Conservation (phyloP, 225 moss, liverwort and hornwort genomes). For the Climacium dendroides region DNA sequence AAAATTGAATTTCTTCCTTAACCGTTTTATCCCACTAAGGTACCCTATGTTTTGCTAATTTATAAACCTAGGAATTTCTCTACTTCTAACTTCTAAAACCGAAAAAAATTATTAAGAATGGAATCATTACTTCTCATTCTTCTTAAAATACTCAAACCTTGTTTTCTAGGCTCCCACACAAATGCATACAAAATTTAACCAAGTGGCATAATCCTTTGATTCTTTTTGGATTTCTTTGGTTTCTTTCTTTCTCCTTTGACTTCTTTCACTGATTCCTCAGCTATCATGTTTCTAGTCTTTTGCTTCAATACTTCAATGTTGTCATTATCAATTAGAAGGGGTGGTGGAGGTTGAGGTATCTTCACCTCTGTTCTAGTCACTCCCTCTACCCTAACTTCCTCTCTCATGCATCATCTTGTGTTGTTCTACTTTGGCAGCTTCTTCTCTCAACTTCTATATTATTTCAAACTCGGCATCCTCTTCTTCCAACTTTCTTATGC, state of each 20-base stretch:
- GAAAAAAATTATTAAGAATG: too few relatives aligned
- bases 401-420: not conserved
- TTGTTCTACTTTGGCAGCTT: not conserved
- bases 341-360: not conserved
- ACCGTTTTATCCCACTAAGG: too few relatives aligned
- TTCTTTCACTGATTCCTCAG: not conserved
- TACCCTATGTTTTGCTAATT: too few relatives aligned
- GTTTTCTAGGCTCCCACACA: too few relatives aligned
- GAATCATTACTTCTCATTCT: too few relatives aligned
- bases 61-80: too few relatives aligned
- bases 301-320: not conserved
- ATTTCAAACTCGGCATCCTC: too few relatives aligned
- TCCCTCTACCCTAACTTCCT: not conserved
- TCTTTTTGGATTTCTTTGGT: not conserved
- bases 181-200: not conserved
- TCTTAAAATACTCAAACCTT: too few relatives aligned
- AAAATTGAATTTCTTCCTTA: too few relatives aligned
- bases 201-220: not conserved
- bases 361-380: not conserved
- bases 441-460: too few relatives aligned
- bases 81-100: too few relatives aligned
- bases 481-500: too few relatives aligned
- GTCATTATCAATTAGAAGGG: not conserved
- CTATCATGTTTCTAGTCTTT: not conserved
- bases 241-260: not conserved